Evolutionary conservation across 139 green algal genomes (phyloP).

Genomic region (Closterium sp.): DNA sequence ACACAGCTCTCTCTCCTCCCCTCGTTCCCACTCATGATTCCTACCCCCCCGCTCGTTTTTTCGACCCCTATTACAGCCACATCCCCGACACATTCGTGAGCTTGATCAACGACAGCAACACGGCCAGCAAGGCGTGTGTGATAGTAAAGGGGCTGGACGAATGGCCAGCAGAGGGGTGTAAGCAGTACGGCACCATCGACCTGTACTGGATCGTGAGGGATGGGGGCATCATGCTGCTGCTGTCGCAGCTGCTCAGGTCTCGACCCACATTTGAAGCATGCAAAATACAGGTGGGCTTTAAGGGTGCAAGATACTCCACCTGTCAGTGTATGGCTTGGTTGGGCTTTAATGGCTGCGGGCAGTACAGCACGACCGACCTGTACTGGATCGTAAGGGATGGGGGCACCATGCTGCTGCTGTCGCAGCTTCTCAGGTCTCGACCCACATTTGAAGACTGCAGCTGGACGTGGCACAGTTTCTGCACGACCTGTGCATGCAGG

Average conservation of each 20-base stretch:
- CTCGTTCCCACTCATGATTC: background rate
- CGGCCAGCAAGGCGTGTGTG: conserved; percentile 52
- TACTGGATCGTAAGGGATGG: conserved; percentile 16
- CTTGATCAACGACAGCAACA: conserved; percentile 52
- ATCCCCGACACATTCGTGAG: conserved; percentile 45
- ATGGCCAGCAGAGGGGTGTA: conserved; percentile 1
- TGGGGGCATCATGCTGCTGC: conserved; percentile 78
- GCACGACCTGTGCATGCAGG: conserved; percentile 54
- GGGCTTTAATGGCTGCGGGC: too few species aligned
- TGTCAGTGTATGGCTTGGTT: too few species aligned
- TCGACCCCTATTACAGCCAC: background rate
- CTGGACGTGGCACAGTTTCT: conserved; percentile 49
- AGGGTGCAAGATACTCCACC: too few species aligned
- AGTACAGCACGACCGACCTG: too few species aligned
- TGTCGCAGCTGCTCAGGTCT: conserved; percentile 76
- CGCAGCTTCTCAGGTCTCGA: conserved; percentile 74
- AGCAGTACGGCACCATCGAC: background rate
- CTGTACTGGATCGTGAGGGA: conserved; percentile 72
- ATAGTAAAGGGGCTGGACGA: conserved; percentile 53
- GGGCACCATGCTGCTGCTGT: conserved; percentile 79
- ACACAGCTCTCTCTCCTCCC: too few species aligned
- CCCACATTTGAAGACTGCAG: conserved; percentile 72
- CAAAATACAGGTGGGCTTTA: conserved; percentile 70
- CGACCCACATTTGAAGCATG: conserved; percentile 84
- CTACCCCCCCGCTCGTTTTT: background rate